A percentile compares a stretch with the other conserved stretches of the same genome.
Evolutionary conservation across 2,329 filamentous ascomycete species (phyloP).

Genomic region (Raffaelea arxii): DNA sequence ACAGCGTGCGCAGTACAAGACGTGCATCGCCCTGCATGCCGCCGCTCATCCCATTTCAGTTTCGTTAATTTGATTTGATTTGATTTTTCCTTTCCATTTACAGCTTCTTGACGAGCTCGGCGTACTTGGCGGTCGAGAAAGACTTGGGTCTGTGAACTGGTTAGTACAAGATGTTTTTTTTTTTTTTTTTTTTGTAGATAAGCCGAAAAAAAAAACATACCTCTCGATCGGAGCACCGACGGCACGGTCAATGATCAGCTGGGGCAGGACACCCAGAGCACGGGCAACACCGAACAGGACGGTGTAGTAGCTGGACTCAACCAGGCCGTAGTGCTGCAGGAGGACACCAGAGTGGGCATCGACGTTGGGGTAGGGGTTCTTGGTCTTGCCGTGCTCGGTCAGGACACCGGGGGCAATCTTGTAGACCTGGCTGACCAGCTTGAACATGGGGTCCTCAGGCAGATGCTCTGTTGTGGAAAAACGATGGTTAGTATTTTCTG

Average conservation of each 20-base stretch:
- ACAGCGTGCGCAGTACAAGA: too few species aligned
- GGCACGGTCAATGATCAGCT: constrained; percentile 99
- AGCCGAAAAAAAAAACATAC: constrained; percentile 17
- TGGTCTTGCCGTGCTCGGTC: constrained; percentile 99
- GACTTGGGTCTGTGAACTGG: constrained; percentile 80
- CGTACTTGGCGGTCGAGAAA: constrained; percentile 95
- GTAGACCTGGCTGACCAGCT: constrained; percentile 99
- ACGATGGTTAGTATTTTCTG: constrained; percentile 5
- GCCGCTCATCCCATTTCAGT: constrained; percentile 1
- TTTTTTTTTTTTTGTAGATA: too few species aligned
- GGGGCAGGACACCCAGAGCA: constrained; percentile 94
- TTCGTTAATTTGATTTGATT: neutral
- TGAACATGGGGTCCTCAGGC: constrained; percentile 98
- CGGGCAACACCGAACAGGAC: constrained; percentile 98
- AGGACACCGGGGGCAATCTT: constrained; percentile 98
- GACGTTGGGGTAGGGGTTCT: constrained; percentile 99
- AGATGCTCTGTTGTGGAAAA: constrained; percentile 52
- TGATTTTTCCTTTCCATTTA: constrained; percentile 37
- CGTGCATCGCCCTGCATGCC: neutral
- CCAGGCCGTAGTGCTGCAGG: constrained; percentile 98
- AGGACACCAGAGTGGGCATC: constrained; percentile 98
- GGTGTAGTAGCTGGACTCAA: constrained; percentile 99
- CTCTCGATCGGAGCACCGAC: constrained; percentile 95
- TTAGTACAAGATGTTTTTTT: too few species aligned
- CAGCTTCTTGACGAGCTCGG: constrained; percentile 86